These are phyloP conservation scores for Opeltia flavorubescens DNA, from an alignment of 495 filamentous ascomycete genomes.

Conservation along the genomic window DNA sequence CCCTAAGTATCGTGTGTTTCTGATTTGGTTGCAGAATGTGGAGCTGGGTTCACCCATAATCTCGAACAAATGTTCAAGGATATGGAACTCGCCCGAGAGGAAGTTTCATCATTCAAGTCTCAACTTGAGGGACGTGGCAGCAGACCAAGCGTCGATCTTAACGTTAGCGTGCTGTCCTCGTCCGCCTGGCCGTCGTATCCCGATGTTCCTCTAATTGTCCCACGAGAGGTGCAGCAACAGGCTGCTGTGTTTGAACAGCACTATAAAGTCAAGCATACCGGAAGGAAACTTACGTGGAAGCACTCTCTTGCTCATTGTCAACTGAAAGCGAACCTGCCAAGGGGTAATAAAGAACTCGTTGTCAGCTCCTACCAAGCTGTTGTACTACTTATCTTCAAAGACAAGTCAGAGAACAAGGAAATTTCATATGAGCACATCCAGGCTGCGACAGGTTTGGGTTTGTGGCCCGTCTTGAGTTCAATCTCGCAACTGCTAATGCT, in stretches of 20 bases:
- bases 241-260: constrained; percentile 62
- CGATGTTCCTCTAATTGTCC: constrained; percentile 62
- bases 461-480: constrained; percentile 15
- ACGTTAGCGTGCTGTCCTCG: constrained; percentile 71
- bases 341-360: constrained; percentile 68
- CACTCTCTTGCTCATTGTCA: constrained; percentile 81
- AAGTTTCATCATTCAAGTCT: constrained; percentile 63
- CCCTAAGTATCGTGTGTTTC: constrained; percentile 1
- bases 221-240: constrained; percentile 50
- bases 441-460: constrained; percentile 51
- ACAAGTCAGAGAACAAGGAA: constrained; percentile 35
- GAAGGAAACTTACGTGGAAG: constrained; percentile 79
- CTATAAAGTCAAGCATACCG: constrained; percentile 77
- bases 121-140: constrained; percentile 33
- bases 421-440: constrained; percentile 59
- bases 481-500: constrained; percentile 14
- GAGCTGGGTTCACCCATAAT: constrained; percentile 86
- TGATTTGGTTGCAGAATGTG: constrained; percentile 50
- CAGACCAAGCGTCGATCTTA: constrained; percentile 54
- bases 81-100: constrained; percentile 75
- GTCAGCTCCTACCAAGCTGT: constrained; percentile 85
- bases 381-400: constrained; percentile 86
- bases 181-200: constrained; percentile 89
- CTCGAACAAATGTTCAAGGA: constrained; percentile 99
- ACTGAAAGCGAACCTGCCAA: constrained; percentile 61